phyloP scores from a whole-genome alignment of 106 monocot species.

The Chionographis japonica region DNA sequence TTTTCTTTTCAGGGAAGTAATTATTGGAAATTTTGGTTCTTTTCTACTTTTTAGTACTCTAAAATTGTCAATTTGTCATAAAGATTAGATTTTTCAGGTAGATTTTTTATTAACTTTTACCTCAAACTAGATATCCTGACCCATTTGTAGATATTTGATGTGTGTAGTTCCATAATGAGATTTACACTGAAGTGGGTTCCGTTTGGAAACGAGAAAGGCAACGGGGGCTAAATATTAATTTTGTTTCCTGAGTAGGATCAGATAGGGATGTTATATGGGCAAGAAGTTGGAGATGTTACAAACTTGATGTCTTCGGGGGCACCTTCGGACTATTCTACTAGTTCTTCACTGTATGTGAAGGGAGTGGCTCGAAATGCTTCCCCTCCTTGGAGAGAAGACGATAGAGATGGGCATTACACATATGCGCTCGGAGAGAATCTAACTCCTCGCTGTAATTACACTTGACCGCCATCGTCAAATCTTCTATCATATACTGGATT shows the following conservation, averaged over 20 bases:
- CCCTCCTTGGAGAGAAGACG: slow-evolving; percentile 93
- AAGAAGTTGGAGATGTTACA: slow-evolving; percentile 77
- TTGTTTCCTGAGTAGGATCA: slow-evolving; percentile 57
- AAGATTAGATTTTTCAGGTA: too few relatives aligned
- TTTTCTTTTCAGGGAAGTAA: too few relatives aligned
- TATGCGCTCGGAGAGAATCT: slow-evolving; percentile 93
- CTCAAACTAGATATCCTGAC: too few relatives aligned
- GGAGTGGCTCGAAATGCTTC: slow-evolving; percentile 60
- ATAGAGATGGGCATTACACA: slow-evolving; percentile 96
- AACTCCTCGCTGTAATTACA: slow-evolving; percentile 93
- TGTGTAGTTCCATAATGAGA: too few relatives aligned
- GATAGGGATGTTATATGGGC: slow-evolving; percentile 74
- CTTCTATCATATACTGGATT: background rate
- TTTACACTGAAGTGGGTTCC: background rate
- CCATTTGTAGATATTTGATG: background rate
- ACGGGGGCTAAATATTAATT: background rate
- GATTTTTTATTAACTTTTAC: background rate
- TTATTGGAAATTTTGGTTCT: too few relatives aligned
- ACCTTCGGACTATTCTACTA: slow-evolving; percentile 33
- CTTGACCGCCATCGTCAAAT: slow-evolving; percentile 29
- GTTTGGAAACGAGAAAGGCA: background rate
- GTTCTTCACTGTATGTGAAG: slow-evolving; percentile 46
- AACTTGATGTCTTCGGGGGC: slow-evolving; percentile 36
- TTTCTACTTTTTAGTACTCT: too few relatives aligned
- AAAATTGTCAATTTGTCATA: too few relatives aligned